These are phyloP conservation scores for Ogataea siamensis DNA, from an alignment of 805 yeast genomes.

Conservation along the genomic window DNA sequence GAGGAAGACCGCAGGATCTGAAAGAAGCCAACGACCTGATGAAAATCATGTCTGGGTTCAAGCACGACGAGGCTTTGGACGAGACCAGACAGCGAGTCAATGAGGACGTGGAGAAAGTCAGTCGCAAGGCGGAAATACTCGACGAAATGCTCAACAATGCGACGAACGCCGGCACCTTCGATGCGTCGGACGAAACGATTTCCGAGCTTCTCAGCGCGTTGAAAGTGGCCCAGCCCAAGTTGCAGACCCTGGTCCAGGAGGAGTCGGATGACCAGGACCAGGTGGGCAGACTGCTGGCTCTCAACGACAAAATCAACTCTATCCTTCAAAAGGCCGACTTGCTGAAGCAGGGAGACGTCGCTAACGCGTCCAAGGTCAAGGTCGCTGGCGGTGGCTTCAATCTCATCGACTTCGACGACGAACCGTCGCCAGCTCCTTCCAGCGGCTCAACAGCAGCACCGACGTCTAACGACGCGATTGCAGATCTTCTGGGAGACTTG, in stretches of 20 bases:
- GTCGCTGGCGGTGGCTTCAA: constrained; percentile 31
- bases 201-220: constrained; percentile 74
- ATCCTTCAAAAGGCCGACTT: constrained; percentile 65
- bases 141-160: constrained; percentile 76
- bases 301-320: constrained; percentile 75
- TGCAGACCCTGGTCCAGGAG: constrained; percentile 79
- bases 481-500: constrained; percentile 73
- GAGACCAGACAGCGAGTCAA: constrained; percentile 77
- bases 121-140: constrained; percentile 80
- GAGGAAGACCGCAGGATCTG: constrained; percentile 93
- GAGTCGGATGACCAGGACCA: constrained; percentile 67
- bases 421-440: constrained; percentile 27
- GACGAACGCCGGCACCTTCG: constrained; percentile 39
- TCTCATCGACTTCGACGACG: constrained; percentile 73
- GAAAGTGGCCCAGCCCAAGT: constrained; percentile 82
- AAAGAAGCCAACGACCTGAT: constrained; percentile 94
- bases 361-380: constrained; percentile 48
- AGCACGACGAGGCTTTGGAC: constrained; percentile 68
- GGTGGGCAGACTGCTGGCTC: constrained; percentile 58
- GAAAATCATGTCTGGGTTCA: constrained; percentile 98
- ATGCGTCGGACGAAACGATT: constrained; percentile 63
- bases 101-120: constrained; percentile 79
- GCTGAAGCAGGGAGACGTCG: constrained; percentile 58
- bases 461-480: constrained; percentile 44
- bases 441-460: constrained; percentile 34